These are phyloP conservation scores for Microglena sp. DNA, from an alignment of 139 green algal species.

Conservation along the genomic window DNA sequence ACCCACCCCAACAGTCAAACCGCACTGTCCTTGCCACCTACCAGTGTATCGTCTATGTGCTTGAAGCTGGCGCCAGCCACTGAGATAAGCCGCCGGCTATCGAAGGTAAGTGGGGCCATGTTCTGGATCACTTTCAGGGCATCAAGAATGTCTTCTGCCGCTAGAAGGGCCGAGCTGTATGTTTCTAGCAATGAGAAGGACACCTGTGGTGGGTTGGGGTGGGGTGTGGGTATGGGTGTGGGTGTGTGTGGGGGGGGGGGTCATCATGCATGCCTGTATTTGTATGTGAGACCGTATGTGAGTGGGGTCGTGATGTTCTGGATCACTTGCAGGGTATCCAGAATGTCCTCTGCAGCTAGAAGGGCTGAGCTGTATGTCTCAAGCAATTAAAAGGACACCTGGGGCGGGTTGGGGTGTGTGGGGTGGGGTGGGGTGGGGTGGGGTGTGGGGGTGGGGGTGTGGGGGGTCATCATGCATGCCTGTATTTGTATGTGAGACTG, in stretches of 20 bases:
- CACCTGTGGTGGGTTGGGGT: too few relatives aligned
- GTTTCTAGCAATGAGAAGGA: constrained; percentile 22
- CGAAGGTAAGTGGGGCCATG: constrained; percentile 53
- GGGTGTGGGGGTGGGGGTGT: background rate
- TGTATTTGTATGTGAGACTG: constrained; percentile 16
- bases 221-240: too few relatives aligned
- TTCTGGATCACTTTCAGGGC: constrained; percentile 19
- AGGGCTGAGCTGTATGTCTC: constrained; percentile 19
- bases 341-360: constrained; percentile 11
- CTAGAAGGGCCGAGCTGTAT: constrained; percentile 14
- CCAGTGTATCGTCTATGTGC: constrained; percentile 5
- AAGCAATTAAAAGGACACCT: constrained; percentile 20
- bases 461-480: background rate
- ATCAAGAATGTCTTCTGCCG: constrained; percentile 23
- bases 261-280: background rate
- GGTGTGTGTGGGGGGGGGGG: background rate
- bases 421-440: too few relatives aligned
- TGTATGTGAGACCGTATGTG: constrained; percentile 33
- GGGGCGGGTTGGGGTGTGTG: too few relatives aligned
- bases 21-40: too few relatives aligned
- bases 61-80: constrained; percentile 12
- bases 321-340: constrained; percentile 26
- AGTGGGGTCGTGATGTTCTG: constrained; percentile 39
- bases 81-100: constrained; percentile 42
- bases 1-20: too few relatives aligned